phyloP scores from a whole-genome alignment of 2,329 filamentous ascomycete species.

The Zelopaecilomyces penicillatus region DNA sequence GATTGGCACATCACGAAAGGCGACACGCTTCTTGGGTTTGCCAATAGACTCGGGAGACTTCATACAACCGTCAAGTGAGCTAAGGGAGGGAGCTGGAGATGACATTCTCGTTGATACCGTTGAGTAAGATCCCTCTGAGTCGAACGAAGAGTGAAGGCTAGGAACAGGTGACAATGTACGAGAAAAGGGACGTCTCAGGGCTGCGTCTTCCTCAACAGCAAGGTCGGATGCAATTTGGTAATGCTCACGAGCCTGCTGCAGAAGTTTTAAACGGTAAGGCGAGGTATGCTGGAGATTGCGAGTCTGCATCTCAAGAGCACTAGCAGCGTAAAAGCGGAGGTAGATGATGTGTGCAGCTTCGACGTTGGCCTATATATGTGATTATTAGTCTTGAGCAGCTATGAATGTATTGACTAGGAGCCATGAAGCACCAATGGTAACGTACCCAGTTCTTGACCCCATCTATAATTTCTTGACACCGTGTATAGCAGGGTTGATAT shows the following conservation, averaged over 20 bases:
- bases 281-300: slow-evolving; percentile 38
- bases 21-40: slow-evolving; percentile 31
- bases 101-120: slow-evolving; percentile 35
- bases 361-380: slow-evolving; percentile 23
- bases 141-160: slow-evolving; percentile 37
- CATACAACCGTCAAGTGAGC: slow-evolving; percentile 9
- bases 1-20: slow-evolving; percentile 25
- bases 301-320: slow-evolving; percentile 49
- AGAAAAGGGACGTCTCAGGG: slow-evolving; percentile 29
- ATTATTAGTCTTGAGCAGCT: slow-evolving; percentile 10
- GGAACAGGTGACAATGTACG: slow-evolving; percentile 31
- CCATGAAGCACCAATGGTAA: slow-evolving; percentile 3
- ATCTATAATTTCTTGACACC: slow-evolving; percentile 45
- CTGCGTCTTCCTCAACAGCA: slow-evolving; percentile 37
- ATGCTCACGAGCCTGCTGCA: slow-evolving; percentile 43
- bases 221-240: slow-evolving; percentile 42
- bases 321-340: slow-evolving; percentile 53
- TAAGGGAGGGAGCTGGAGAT: slow-evolving; percentile 36
- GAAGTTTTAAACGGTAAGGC: slow-evolving; percentile 36
- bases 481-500: slow-evolving; percentile 44
- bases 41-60: slow-evolving; percentile 11
- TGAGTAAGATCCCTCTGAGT: slow-evolving; percentile 37
- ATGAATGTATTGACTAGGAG: background rate
- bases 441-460: slow-evolving; percentile 37
- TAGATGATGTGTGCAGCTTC: slow-evolving; percentile 50